Percentiles rank a stretch among this genome's conserved stretches.
Conservation (phyloP, 352 stramenopile genomes). For the Globisporangium yorkense region DNA sequence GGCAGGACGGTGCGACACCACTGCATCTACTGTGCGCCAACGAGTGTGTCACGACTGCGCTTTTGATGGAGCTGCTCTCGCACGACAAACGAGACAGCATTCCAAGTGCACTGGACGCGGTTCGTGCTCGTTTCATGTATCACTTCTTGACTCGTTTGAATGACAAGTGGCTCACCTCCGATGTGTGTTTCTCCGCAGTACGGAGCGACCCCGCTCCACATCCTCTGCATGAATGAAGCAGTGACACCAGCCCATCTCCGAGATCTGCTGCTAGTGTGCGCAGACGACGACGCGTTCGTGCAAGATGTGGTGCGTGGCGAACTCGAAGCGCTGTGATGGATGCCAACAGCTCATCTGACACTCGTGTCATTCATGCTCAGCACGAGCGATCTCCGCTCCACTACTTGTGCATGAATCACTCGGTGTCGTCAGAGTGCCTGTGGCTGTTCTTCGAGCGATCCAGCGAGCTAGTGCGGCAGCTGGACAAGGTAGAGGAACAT, state of each 20-base stretch:
- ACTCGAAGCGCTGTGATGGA: neutral
- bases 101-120: slow-evolving; percentile 3
- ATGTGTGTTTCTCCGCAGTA: slow-evolving; percentile 20
- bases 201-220: slow-evolving; percentile 49
- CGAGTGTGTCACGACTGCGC: slow-evolving; percentile 30
- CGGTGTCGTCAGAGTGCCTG: slow-evolving; percentile 45
- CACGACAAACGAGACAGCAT: slow-evolving; percentile 31
- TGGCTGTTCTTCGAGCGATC: slow-evolving; percentile 71
- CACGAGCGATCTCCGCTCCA: slow-evolving; percentile 56
- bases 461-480: slow-evolving; percentile 40
- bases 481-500: slow-evolving; percentile 31
- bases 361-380: slow-evolving; percentile 8
- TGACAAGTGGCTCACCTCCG: neutral
- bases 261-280: slow-evolving; percentile 34
- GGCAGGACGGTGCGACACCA: slow-evolving; percentile 33
- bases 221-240: slow-evolving; percentile 59
- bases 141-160: neutral
- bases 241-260: slow-evolving; percentile 31
- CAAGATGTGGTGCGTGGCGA: slow-evolving; percentile 30
- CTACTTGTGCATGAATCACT: slow-evolving; percentile 62
- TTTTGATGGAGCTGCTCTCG: slow-evolving; percentile 30
- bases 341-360: neutral
- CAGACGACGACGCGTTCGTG: slow-evolving; percentile 27
- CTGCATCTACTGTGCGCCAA: slow-evolving; percentile 50
- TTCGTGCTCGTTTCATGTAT: neutral